phyloP scores from a whole-genome alignment of 148 eudicot species.

The Dianthus caryophyllus region DNA sequence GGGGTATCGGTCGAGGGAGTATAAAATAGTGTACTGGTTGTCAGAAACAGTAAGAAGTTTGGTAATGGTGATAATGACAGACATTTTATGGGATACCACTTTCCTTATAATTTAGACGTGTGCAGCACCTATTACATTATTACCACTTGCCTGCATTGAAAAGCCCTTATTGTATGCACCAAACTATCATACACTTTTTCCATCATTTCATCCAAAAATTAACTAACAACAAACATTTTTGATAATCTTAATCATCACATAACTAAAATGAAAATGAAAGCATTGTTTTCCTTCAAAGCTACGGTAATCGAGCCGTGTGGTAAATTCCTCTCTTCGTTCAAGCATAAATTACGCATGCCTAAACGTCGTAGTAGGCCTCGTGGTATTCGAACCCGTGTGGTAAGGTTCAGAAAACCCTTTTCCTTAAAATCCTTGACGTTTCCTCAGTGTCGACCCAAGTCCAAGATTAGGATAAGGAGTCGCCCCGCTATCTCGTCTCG shows the following conservation, averaged over 20 bases:
- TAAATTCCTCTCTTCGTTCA: conserved; percentile 37
- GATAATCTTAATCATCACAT: conserved; percentile 3
- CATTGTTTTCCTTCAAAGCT: conserved; percentile 47
- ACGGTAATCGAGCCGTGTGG: conserved; percentile 56
- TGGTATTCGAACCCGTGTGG: conserved; percentile 26
- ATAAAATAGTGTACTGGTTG: conserved; percentile 1
- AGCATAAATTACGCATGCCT: conserved; percentile 28
- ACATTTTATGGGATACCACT: conserved; percentile 37
- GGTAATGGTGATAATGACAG: conserved; percentile 22
- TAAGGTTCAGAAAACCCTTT: conserved; percentile 38
- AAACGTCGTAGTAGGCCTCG: conserved; percentile 19
- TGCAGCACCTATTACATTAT: conserved; percentile 19
- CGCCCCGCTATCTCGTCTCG: conserved; percentile 19
- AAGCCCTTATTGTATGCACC: neutral
- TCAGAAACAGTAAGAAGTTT: conserved; percentile 15
- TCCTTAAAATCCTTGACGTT: conserved; percentile 28
- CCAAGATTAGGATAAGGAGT: conserved; percentile 34
- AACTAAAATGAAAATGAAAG: conserved; percentile 28
- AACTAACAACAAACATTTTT: no score
- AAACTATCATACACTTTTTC: conserved; percentile 12
- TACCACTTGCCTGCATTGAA: conserved; percentile 7
- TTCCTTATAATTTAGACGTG: conserved; percentile 31
- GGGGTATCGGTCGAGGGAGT: no score
- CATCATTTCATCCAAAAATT: conserved; percentile 10
- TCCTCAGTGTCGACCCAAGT: conserved; percentile 26